Percentiles rank a stretch among this genome's conserved stretches.
Evolutionary conservation across 1,284 basidiomycete species (phyloP).

Genomic region (Cerioporus squamosus): DNA sequence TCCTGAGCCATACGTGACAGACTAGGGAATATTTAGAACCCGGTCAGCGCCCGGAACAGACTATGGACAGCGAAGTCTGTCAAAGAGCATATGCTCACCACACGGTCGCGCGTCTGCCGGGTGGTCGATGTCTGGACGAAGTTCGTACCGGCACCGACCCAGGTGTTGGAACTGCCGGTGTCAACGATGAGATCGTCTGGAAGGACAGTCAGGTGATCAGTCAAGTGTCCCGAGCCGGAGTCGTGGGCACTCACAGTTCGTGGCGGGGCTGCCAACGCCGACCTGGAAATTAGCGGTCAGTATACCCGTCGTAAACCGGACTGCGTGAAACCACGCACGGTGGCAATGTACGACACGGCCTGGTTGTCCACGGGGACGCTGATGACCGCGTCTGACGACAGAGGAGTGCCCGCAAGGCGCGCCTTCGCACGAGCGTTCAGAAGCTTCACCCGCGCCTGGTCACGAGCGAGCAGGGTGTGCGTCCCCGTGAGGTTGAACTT

Average conservation of each 20-base stretch:
- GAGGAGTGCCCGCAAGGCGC: conserved; percentile 12
- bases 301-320: neutral
- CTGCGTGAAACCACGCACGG: conserved; percentile 19
- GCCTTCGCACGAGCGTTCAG: conserved; percentile 25
- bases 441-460: conserved; percentile 29
- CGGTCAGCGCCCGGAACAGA: neutral
- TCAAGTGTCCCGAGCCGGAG: neutral
- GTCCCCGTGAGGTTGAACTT: conserved; percentile 32
- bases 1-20: conserved; percentile 1
- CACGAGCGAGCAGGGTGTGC: conserved; percentile 27
- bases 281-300: conserved; percentile 22
- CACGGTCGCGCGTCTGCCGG: conserved; percentile 31
- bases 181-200: conserved; percentile 36
- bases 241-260: conserved; percentile 31
- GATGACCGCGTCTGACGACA: conserved; percentile 18
- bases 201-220: neutral
- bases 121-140: conserved; percentile 58
- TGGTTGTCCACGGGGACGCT: conserved; percentile 46
- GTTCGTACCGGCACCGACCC: conserved; percentile 58
- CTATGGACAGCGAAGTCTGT: neutral
- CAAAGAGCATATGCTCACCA: conserved; percentile 40
- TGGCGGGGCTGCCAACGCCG: conserved; percentile 39
- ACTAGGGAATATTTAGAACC: neutral
- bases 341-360: conserved; percentile 35
- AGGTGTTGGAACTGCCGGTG: conserved; percentile 60